A percentile compares a stretch with the other conserved stretches of the same genome.
Evolutionary conservation across 2,329 filamentous ascomycete species (phyloP).

Genomic region (Hypoxylon rubiginosum): DNA sequence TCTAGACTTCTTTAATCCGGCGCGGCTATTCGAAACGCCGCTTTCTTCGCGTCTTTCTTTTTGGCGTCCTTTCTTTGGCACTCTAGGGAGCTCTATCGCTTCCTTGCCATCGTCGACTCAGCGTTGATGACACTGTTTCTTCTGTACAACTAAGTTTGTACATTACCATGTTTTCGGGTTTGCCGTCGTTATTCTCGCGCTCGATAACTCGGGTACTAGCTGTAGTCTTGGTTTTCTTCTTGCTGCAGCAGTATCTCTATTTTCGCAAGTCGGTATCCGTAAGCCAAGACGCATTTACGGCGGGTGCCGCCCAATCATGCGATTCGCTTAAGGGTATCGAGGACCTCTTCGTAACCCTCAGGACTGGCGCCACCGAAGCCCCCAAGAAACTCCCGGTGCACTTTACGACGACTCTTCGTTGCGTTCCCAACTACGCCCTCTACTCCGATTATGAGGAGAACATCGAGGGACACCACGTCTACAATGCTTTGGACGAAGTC

Average conservation of each 20-base stretch:
- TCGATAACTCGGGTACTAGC: conserved; percentile 34
- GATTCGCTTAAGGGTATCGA: conserved; percentile 56
- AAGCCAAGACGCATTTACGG: conserved; percentile 13
- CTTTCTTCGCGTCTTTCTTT: conserved; percentile 14
- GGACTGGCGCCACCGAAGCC: conserved; percentile 70
- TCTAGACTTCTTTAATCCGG: conserved; percentile 18
- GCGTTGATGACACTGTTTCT: conserved; percentile 35
- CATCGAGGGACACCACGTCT: conserved; percentile 62
- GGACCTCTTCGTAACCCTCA: conserved; percentile 68
- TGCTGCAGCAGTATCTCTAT: conserved; percentile 44
- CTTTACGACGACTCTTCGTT: conserved; percentile 66
- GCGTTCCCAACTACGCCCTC: conserved; percentile 67
- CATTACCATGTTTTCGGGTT: conserved; percentile 30
- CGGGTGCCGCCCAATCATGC: conserved; percentile 29
- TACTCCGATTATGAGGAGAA: conserved; percentile 70
- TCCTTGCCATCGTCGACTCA: conserved; percentile 26
- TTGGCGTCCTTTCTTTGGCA: conserved; percentile 1
- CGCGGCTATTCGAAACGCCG: conserved; percentile 23
- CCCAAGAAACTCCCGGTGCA: conserved; percentile 67
- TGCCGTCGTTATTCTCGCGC: conserved; percentile 31
- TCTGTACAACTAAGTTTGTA: conserved; percentile 28
- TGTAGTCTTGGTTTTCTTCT: conserved; percentile 34
- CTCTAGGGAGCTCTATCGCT: conserved; percentile 16
- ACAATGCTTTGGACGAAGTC: conserved; percentile 64
- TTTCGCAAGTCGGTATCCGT: conserved; percentile 35